Base-by-base conservation (phyloP, 768 basidiomycete species). In the Mycena latifolia region DNA sequence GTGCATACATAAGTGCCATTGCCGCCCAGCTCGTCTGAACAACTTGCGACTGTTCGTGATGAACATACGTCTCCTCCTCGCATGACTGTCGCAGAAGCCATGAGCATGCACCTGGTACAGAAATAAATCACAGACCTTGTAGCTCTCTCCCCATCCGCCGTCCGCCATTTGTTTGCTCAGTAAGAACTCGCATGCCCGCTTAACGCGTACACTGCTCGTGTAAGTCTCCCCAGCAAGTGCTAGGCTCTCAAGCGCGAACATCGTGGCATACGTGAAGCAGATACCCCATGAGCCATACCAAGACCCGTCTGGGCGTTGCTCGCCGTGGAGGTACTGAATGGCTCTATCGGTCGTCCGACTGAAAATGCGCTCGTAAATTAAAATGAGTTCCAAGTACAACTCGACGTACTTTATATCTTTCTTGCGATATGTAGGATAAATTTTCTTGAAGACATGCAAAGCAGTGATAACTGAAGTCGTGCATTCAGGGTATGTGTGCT, bases 81-180 rank as follows among this genome's bases (percentile, higher is more conserved):
- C 97, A 98, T 0, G 92, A 91, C 96, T 97, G 69, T 33, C 17
- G 9, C n/a, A n/a, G 27, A 12, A 51, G 41, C 18, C 12, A 59
- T 45, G 35, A 45, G 25, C 18, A 37, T 37, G 10, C 20, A 43
- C 14, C 14, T 2, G 5, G n/a, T 12, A 3, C 0, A 20, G 52
- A 22, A 22, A n/a, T 3, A 27, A n/a, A n/a, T n/a, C n/a, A 46
- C 84, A 52, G 47, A 94, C 97, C 89, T 93, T 91, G 79, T 95
- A 98, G 69, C 95, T 98, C 80, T 99, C 97, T 20, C 97, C 97
- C 96, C 98, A 99, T 0, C 97, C 97, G n/a, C 97, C 97, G 73
- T 99, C 97, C 8, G 79, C 80, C 74, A 91, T 87, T 75, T 98
- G 97, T 74, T 94, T 94, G 27, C 82, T 75, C 48, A 96, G 72